These are phyloP conservation scores for Colletotrichum abscissum DNA, from an alignment of 2,329 filamentous ascomycete genomes.

Conservation along the genomic window DNA sequence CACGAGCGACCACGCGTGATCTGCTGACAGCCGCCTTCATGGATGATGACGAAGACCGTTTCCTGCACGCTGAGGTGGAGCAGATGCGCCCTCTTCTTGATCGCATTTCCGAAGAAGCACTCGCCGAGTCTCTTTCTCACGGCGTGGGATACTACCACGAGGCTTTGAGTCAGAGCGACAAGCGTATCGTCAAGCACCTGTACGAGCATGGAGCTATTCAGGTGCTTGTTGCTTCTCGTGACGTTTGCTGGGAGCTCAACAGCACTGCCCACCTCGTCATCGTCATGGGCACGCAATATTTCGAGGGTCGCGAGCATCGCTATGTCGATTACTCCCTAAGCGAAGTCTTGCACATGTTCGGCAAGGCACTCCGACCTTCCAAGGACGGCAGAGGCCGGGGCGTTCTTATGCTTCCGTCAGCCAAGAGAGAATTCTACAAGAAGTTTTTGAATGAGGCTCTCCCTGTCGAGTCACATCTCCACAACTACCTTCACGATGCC, in stretches of 20 bases:
- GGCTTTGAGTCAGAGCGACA: slow-evolving; percentile 87
- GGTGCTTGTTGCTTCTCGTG: slow-evolving; percentile 79
- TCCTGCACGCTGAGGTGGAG: slow-evolving; percentile 85
- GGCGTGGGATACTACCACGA: slow-evolving; percentile 98
- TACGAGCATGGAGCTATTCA: slow-evolving; percentile 92
- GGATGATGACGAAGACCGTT: slow-evolving; percentile 93
- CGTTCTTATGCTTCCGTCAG: slow-evolving; percentile 94
- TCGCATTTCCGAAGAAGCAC: slow-evolving; percentile 84
- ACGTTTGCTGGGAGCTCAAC: slow-evolving; percentile 96
- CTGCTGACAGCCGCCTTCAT: slow-evolving; percentile 87
- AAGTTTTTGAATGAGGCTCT: slow-evolving; percentile 98
- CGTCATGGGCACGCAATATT: slow-evolving; percentile 98
- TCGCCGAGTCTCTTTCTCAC: slow-evolving; percentile 90
- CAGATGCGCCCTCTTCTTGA: slow-evolving; percentile 86
- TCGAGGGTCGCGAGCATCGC: slow-evolving; percentile 94
- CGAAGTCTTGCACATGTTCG: slow-evolving; percentile 98
- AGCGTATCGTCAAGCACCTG: slow-evolving; percentile 91
- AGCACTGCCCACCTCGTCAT: slow-evolving; percentile 90
- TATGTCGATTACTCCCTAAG: slow-evolving; percentile 97
- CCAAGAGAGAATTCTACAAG: slow-evolving; percentile 98
- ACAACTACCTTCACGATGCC: slow-evolving; percentile 91
- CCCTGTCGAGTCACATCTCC: slow-evolving; percentile 93
- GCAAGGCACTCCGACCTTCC: slow-evolving; percentile 84
- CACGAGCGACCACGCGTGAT: slow-evolving; percentile 86
- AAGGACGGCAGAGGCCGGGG: slow-evolving; percentile 86